Evolutionary conservation across 768 basidiomycete genomes (phyloP).

Genomic region (Trametes cubensis): DNA sequence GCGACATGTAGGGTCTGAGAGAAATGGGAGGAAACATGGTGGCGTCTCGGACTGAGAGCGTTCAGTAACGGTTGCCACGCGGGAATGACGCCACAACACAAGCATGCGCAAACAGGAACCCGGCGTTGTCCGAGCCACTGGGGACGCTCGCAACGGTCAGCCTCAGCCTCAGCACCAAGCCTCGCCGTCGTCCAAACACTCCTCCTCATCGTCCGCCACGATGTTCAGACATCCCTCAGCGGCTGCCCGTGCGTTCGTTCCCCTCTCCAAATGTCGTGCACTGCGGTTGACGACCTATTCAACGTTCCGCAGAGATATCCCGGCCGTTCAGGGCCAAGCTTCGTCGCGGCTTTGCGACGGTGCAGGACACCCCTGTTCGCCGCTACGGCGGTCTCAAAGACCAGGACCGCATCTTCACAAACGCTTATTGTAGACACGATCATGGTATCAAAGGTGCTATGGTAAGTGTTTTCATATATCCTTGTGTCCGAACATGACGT

Average conservation of each 20-base stretch:
- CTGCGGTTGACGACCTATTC: background rate
- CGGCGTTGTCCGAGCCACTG: slow-evolving; percentile 25
- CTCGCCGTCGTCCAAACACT: slow-evolving; percentile 17
- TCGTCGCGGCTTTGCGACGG: slow-evolving; percentile 62
- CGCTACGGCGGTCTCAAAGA: slow-evolving; percentile 94
- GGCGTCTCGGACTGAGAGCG: too few relatives aligned
- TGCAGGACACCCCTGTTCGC: slow-evolving; percentile 82
- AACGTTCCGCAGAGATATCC: slow-evolving; percentile 24
- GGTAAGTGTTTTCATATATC: slow-evolving; percentile 46
- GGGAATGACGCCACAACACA: slow-evolving; percentile 12
- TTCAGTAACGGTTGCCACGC: background rate
- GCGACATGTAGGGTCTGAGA: too few relatives aligned
- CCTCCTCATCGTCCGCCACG: slow-evolving; percentile 32
- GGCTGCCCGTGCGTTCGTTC: slow-evolving; percentile 28
- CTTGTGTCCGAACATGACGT: background rate
- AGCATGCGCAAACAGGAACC: slow-evolving; percentile 19
- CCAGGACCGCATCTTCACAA: slow-evolving; percentile 93
- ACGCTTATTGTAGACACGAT: slow-evolving; percentile 85
- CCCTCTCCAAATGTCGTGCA: background rate
- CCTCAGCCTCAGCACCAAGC: too few relatives aligned
- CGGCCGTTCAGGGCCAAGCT: slow-evolving; percentile 36
- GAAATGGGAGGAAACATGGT: too few relatives aligned
- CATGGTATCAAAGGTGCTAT: slow-evolving; percentile 91
- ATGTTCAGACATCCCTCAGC: slow-evolving; percentile 36
- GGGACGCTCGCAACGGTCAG: slow-evolving; percentile 14